Evolutionary conservation across 2,329 filamentous ascomycete genomes (phyloP), one percentile per base, ranked within the genome.

Genomic region (Sordariomycetes sp.): DNA sequence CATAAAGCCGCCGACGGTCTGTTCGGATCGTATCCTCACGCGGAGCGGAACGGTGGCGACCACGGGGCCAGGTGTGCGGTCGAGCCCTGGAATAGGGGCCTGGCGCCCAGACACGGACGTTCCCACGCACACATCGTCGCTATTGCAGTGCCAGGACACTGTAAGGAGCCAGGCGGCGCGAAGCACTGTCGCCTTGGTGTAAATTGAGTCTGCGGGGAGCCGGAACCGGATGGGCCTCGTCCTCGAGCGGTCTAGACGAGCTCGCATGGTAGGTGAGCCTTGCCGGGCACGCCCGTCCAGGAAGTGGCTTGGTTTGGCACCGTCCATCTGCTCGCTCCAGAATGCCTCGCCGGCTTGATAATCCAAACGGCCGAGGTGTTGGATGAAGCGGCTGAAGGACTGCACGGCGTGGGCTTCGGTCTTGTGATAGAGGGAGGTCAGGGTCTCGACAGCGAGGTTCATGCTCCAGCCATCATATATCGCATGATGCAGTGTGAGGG

Each of bases 351-450:
- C 32, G 4, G 18, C 37, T 2, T 40, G 27, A 11, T 16, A 7
- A 19, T 39, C 25, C 9, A 41, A 6, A n/a, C 20, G 14, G 4
- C 29, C 17, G n/a, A n/a, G n/a, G n/a, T n/a, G n/a, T n/a, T n/a
- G n/a, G n/a, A 65, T 61, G 37, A 64, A 65, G 23, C 57, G 30
- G 57, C 61, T 45, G 63, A 65, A 5, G 39, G 34, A 10, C 26
- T 21, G 17, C 25, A 14, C 2, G 11, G 12, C 11, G 15, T 58
- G 50, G 0, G 55, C 14, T 3, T 27, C 2, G 29, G 16, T 5
- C 39, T 35, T 2, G n/a, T 24, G 4, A 14, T 45, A 46, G 1
- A 30, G 34, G 8, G 26, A 21, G 3, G 35, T 15, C 1, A 49
- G 30, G 5, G 31, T 32, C 6, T 45, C 33, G 24, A 45, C 30